phyloP scores from a whole-genome alignment of 2,329 filamentous ascomycete species.

The Teratosphaeria nubilosa region DNA sequence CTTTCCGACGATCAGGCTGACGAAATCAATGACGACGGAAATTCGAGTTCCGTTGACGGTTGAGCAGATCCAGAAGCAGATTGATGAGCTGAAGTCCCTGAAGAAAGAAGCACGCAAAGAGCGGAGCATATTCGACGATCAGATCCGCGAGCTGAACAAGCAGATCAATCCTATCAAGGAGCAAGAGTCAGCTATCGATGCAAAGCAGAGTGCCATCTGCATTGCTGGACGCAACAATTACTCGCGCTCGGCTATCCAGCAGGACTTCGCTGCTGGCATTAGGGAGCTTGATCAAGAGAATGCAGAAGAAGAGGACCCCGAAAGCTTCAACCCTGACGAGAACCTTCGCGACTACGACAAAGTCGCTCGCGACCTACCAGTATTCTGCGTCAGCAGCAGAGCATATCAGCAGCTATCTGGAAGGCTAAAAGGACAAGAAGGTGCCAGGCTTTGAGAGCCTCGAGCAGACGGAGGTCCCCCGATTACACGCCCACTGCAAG shows the following conservation, averaged over 20 bases:
- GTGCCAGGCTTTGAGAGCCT: slow-evolving; percentile 43
- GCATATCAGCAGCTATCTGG: slow-evolving; percentile 54
- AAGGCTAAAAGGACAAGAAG: slow-evolving; percentile 42
- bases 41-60: slow-evolving; percentile 30
- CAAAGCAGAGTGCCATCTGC: slow-evolving; percentile 32
- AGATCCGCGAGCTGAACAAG: slow-evolving; percentile 24
- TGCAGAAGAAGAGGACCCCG: slow-evolving; percentile 43
- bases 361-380: slow-evolving; percentile 45
- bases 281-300: slow-evolving; percentile 50
- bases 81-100: slow-evolving; percentile 33
- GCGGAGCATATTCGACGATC: slow-evolving; percentile 16
- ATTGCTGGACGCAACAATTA: slow-evolving; percentile 49
- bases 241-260: slow-evolving; percentile 44
- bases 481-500: slow-evolving; percentile 49
- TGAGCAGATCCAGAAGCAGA: slow-evolving; percentile 31
- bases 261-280: slow-evolving; percentile 51
- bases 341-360: slow-evolving; percentile 49
- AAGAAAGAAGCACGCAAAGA: slow-evolving; percentile 29
- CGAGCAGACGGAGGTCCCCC: slow-evolving; percentile 49
- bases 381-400: slow-evolving; percentile 55
- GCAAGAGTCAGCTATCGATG: slow-evolving; percentile 24
- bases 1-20: slow-evolving; percentile 12
- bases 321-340: slow-evolving; percentile 45
- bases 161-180: slow-evolving; percentile 22
- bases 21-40: not conserved